A percentile compares a stretch with the other conserved stretches of the same genome.
phyloP scores from a whole-genome alignment of 2,329 filamentous ascomycete species.

The Xylaria sp. region DNA sequence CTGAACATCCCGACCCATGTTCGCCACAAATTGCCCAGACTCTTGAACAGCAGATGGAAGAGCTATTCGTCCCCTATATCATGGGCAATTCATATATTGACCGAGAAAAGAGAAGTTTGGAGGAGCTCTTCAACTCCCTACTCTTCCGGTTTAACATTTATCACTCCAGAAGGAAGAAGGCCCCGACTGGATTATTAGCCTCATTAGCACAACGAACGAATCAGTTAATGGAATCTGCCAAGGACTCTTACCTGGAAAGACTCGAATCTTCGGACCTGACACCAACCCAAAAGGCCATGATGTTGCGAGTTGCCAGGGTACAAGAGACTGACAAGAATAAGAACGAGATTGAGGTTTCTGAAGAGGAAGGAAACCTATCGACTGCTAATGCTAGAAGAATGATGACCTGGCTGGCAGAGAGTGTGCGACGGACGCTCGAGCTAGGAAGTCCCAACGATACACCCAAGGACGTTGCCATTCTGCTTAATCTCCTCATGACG shows the following conservation, averaged over 20 bases:
- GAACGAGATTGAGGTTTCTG: constrained; percentile 83
- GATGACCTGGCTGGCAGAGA: constrained; percentile 95
- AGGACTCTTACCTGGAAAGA: constrained; percentile 84
- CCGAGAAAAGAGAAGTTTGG: constrained; percentile 62
- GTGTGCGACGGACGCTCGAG: constrained; percentile 84
- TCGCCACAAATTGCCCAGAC: constrained; percentile 78
- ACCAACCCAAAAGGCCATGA: constrained; percentile 80
- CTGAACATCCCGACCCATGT: constrained; percentile 88
- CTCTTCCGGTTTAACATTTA: constrained; percentile 97
- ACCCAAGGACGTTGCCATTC: constrained; percentile 83
- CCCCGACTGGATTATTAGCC: constrained; percentile 85
- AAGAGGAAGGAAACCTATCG: constrained; percentile 80
- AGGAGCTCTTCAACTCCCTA: constrained; percentile 82
- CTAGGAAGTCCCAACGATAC: constrained; percentile 84
- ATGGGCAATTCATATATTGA: constrained; percentile 67
- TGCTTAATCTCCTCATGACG: constrained; percentile 75
- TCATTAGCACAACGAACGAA: constrained; percentile 85
- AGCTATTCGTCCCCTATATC: constrained; percentile 68
- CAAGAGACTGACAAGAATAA: constrained; percentile 69
- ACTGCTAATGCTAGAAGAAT: constrained; percentile 91
- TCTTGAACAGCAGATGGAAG: constrained; percentile 68
- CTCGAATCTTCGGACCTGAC: constrained; percentile 86
- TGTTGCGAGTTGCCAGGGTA: constrained; percentile 82
- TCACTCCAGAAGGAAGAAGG: constrained; percentile 81
- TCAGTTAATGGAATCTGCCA: constrained; percentile 79